Evolutionary conservation across 345 rosid species (phyloP), one percentile per base, ranked within the genome.

Genomic region (Salix dunnii): DNA sequence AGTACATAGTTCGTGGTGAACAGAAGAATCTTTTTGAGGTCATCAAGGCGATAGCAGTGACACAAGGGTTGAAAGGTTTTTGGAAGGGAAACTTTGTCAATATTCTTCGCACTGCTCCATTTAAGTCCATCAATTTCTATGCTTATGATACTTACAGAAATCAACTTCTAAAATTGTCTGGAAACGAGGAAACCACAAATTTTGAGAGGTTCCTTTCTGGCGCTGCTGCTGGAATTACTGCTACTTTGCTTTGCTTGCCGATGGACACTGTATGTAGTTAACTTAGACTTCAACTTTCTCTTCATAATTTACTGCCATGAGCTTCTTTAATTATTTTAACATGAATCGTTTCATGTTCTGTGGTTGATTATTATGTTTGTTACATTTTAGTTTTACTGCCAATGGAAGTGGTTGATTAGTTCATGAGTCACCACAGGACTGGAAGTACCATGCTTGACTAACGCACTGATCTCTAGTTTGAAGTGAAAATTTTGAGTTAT

Each of bases 1-100:
- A 95, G 77, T 95, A 95, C 35, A 84, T 91, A 23, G 88, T 95
- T 61, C 87, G 96, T 61, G 96, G 96, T 5, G 97, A 90, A 62
- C 90, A 85, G 83, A 91, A 81, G 88, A 83, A 82, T 68, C 86
- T 95, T 67, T 58, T 88, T 17, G 89, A 89, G 74, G 92, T 95
- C 12, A 83, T 90, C 76, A 85, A 83, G 84, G 83, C 74, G 20
- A 91, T 95, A 70, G 90, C 90, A 16, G 83, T 75, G 13, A 72
- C 90, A 5, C 91, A 95, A 68, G 99, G 97, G 46, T 67, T 87
- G 33, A 92, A 80, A 82, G 99, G 97, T 6, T 95, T 95, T 68
- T 95, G 99, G 97, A 95, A 92, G 87, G 97, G 99, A 43, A 95
- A 95, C 77, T 85, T 91, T 68, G 83, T 92, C 73, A 95, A 95